These are phyloP conservation scores for Hypomontagnella submonticulosa DNA, from an alignment of 495 filamentous ascomycete genomes.

Conservation along the genomic window DNA sequence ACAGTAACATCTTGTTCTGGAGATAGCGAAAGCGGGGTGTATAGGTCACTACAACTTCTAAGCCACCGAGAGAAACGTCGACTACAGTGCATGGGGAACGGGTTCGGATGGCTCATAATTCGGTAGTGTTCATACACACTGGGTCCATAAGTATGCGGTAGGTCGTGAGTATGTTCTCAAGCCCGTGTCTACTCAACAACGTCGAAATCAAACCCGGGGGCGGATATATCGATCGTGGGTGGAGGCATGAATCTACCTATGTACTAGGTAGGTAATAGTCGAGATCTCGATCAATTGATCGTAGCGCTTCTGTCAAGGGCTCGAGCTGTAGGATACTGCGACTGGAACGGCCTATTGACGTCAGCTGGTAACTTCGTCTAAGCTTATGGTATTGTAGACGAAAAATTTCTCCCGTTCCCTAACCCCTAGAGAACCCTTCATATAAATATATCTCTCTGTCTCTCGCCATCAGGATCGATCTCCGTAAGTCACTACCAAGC, in stretches of 20 bases:
- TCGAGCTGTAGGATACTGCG: not conserved
- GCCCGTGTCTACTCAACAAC: too few relatives aligned
- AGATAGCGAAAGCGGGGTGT: too few relatives aligned
- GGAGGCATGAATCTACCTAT: conserved; percentile 10
- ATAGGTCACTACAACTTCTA: too few relatives aligned
- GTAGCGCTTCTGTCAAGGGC: not conserved
- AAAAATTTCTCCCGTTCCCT: not conserved
- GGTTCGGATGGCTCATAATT: too few relatives aligned
- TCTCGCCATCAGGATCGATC: not conserved
- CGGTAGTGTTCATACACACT: too few relatives aligned
- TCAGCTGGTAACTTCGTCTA: conserved; percentile 4
- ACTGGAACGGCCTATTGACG: not conserved
- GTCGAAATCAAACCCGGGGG: not conserved
- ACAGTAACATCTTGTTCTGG: too few relatives aligned
- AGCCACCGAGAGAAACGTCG: too few relatives aligned
- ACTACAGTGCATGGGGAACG: too few relatives aligned
- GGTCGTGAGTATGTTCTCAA: too few relatives aligned
- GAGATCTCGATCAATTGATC: conserved; percentile 35
- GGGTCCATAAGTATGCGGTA: too few relatives aligned
- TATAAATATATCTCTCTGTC: not conserved
- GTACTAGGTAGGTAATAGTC: too few relatives aligned
- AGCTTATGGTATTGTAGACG: not conserved
- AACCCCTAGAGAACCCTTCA: not conserved
- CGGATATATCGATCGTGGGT: conserved; percentile 12
- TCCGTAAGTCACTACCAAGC: not conserved